Evolutionary conservation across 2,329 filamentous ascomycete genomes (phyloP), one percentile per base, ranked within the genome.

Genomic region (Phoma sp.): DNA sequence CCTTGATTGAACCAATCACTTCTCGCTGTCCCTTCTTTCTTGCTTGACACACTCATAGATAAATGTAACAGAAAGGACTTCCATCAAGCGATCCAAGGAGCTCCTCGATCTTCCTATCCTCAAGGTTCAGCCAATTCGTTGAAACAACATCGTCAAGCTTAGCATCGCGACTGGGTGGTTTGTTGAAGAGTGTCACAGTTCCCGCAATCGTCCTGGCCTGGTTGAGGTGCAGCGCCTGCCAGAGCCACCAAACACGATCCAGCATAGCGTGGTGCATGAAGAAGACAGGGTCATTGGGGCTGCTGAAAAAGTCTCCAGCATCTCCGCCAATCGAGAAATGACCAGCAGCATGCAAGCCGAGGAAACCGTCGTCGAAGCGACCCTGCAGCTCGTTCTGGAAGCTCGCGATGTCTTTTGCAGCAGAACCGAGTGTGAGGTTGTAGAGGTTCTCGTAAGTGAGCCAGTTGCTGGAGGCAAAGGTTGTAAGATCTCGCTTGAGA

Each of bases 371-470:
- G 4, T 36, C 14, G 23, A 61, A 63, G 36, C 58, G 60, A 4
- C 58, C 59, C 40, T 64, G 57, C 0, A 65, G 48, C 75, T 59
- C 59, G 43, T 67, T 44, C 74, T 72, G 59, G 77, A 80, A 64
- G 3, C 37, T 30, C 3, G 4, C 41, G 27, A 76, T 76, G 57
- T 77, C 79, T 10, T 32, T 45, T 1, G 54, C 56, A 35, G 82
- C 82, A 58, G 81, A 78, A 55, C 85, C 85, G 32, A 84, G 63
- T 11, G 81, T 78, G 2, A 81, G 80, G 53, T 78, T 75, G 61
- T 55, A 38, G 2, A 66, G 37, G 33, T 83, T 78, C 2, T 70
- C 51, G 1, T 35, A 25, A 3, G 57, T 62, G 3, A 58, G 40
- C 58, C 58, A 61, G 3, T 47, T 55, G 4, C 41, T 27, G 1